Evolutionary conservation across 2,329 filamentous ascomycete genomes (phyloP), one percentile per base, ranked within the genome.

Genomic region (Hypoxylon sp.): DNA sequence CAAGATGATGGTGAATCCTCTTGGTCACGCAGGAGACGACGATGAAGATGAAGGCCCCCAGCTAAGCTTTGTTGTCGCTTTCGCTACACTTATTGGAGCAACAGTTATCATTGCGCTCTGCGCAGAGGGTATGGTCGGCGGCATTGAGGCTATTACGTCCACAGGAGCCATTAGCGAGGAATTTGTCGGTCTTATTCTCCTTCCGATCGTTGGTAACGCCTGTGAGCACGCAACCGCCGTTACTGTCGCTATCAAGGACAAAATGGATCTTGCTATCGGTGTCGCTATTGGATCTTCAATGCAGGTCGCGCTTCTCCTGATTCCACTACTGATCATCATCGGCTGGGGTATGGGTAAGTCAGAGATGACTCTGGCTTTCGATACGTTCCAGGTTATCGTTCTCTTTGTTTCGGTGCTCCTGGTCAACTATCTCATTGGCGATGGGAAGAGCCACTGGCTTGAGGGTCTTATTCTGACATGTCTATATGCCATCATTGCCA

Each of bases 341-440:
- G 92, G 92, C 61, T 95, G 92, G 92, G 90, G 89, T 70, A 89
- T 94, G 86, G 87, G 82, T 40, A 79, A 87, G 69, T 89, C 91
- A 68, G 85, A 89, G 1, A 95, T 95, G 93, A 93, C 90, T 20
- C 86, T 97, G 4, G 91, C 91, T 78, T 96, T 97, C 78, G 93
- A 97, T 77, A 90, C 90, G 0, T 98, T 98, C 84, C 93, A 97
- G 81, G 90, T 97, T 13, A 91, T 94, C 22, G 91, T 92, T 44
- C 83, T 97, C 44, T 97, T 97, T 73, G 92, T 96, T 11, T 90
- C 93, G 1, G 92, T 93, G 0, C 88, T 97, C 46, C 85, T 97
- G 35, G 92, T 95, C 64, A 97, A 97, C 78, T 97, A 97, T 77
- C 81, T 97, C 48, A 93, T 97, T 54, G 86, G 91, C 20, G 93